Conservation (phyloP, 345 rosid genomes). For the Linum tenue region DNA sequence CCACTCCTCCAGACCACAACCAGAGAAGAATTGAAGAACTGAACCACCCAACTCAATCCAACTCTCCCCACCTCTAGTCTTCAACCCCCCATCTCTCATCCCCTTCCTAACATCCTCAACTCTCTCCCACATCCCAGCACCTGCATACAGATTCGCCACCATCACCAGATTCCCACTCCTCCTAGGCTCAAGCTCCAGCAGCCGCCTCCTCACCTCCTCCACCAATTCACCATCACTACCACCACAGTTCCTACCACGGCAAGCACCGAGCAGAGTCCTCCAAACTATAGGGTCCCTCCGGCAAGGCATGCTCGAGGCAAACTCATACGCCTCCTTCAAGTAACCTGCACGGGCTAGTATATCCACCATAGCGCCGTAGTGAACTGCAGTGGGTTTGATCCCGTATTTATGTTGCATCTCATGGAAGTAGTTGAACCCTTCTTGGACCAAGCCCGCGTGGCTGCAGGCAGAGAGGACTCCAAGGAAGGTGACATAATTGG, state of each 20-base stretch:
- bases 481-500: constrained; percentile 75
- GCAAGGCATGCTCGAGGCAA: constrained; percentile 41
- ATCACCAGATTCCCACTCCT: constrained; percentile 70
- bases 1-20: constrained; percentile 34
- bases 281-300: constrained; percentile 52
- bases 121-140: constrained; percentile 71
- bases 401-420: constrained; percentile 58
- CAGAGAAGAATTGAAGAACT: constrained; percentile 52
- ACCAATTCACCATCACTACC: constrained; percentile 33
- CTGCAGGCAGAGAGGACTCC: constrained; percentile 83
- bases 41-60: constrained; percentile 47
- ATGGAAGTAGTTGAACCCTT: constrained; percentile 49
- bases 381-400: constrained; percentile 60
- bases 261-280: constrained; percentile 69
- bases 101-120: constrained; percentile 49
- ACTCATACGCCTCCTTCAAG: constrained; percentile 49
- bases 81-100: constrained; percentile 48
- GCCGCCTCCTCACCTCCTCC: constrained; percentile 40
- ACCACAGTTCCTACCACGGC: constrained; percentile 32
- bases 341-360: constrained; percentile 66
- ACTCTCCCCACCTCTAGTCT: constrained; percentile 69
- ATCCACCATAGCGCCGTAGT: constrained; percentile 77
- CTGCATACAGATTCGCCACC: constrained; percentile 67
- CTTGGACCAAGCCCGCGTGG: constrained; percentile 64
- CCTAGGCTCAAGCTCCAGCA: constrained; percentile 66